phyloP scores from a whole-genome alignment of 176 grass and related monocot genomes.

The Thinopyrum elongatum region DNA sequence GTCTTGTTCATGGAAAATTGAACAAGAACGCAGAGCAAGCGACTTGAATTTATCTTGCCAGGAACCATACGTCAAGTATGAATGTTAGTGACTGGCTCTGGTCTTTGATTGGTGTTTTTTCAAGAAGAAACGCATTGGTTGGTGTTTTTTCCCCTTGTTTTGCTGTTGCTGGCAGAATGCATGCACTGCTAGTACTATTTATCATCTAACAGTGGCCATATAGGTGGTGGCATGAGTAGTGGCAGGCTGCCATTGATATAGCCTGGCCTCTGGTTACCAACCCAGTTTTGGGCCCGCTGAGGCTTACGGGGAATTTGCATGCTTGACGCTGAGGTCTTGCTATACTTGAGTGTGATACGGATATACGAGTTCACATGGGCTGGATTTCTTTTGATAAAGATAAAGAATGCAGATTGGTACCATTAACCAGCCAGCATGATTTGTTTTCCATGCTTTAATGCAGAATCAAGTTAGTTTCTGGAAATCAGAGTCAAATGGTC shows the following conservation, averaged over 20 bases:
- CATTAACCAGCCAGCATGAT: neutral
- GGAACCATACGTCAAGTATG: too few relatives aligned
- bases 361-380: neutral
- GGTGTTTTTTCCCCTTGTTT: neutral
- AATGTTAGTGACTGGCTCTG: too few relatives aligned
- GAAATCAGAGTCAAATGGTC: constrained; percentile 38
- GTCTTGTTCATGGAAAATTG: too few relatives aligned
- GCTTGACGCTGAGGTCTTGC: too few relatives aligned
- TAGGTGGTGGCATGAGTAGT: neutral
- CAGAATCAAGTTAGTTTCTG: constrained; percentile 43
- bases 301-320: neutral
- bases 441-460: neutral
- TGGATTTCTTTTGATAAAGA: neutral
- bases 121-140: neutral
- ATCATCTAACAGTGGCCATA: too few relatives aligned
- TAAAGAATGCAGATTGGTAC: neutral
- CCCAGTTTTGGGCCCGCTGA: neutral
- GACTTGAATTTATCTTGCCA: too few relatives aligned
- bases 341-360: neutral
- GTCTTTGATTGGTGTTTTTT: too few relatives aligned
- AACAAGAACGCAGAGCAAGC: too few relatives aligned
- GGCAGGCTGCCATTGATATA: neutral
- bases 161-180: neutral
- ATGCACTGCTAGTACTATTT: neutral
- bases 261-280: neutral